These are phyloP conservation scores for Aspergillus aculeatus DNA, from an alignment of 2,329 filamentous ascomycete genomes.

Conservation along the genomic window DNA sequence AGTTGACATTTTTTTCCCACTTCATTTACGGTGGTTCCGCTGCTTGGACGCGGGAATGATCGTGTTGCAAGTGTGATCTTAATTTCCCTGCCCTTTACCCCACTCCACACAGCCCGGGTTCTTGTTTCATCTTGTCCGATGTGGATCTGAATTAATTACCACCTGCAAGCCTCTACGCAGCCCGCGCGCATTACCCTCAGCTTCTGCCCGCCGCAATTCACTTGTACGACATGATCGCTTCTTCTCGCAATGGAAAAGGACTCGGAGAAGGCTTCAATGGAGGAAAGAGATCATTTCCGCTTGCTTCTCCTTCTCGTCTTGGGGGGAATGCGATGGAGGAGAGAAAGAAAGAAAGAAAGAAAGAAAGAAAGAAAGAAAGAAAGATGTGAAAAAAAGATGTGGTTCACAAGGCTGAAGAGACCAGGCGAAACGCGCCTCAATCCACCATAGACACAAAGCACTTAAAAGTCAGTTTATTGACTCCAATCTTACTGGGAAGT, in stretches of 20 bases:
- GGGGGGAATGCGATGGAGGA: too few species aligned
- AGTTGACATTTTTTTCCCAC: background rate
- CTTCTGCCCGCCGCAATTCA: background rate
- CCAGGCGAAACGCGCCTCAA: too few species aligned
- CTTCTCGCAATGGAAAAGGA: background rate
- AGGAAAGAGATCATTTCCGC: too few species aligned
- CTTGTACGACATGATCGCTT: background rate
- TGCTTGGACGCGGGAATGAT: background rate
- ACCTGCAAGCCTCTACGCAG: background rate
- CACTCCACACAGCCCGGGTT: conserved; percentile 11
- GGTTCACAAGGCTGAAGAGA: too few species aligned
- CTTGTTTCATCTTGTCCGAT: conserved; percentile 15
- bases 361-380: too few species aligned
- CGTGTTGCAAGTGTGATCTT: background rate
- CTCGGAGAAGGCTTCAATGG: too few species aligned
- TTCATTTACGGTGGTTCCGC: background rate
- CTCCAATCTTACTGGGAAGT: too few species aligned
- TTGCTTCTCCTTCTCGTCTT: too few species aligned
- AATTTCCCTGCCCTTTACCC: conserved; percentile 11
- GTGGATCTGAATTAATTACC: conserved; percentile 13
- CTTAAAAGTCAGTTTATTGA: too few species aligned
- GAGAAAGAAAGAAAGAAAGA: too few species aligned
- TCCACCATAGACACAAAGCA: too few species aligned
- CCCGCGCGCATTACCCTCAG: background rate
- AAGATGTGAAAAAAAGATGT: too few species aligned